Evolutionary conservation across 2,329 filamentous ascomycete genomes (phyloP), one percentile per base, ranked within the genome.

Genomic region (Pseudophaeomoniella oleicola): DNA sequence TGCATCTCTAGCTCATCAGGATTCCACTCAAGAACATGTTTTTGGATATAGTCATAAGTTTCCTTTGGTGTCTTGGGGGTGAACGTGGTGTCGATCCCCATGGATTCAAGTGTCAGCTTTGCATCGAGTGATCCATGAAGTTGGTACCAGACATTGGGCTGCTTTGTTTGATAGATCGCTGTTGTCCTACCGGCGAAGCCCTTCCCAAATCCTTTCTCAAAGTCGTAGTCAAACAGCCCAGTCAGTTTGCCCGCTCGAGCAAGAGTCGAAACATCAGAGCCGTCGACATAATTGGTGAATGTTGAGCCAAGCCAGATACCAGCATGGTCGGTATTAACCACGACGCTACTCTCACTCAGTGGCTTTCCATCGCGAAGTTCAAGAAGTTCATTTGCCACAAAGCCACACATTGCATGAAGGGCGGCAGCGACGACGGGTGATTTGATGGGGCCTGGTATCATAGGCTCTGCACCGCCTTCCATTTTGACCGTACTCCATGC

Each of bases 61-160:
- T 53, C 49, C 0, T 56, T 50, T 6, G 22, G 9, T 6, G 9
- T 27, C 9, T 27, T n/a, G 9, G n/a, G 22, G 22, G 6, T 27
- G 9, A 27, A 27, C 6, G 6, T n/a, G 6, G 9, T 27, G 36
- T 65, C 50, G 35, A 71, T 56, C 3, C 63, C 64, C 31, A 70
- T 60, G n/a, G 61, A 58, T 16, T 52, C 45, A 1, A 71, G 54
- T 0, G 63, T 62, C 2, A 58, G 54, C 2, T 49, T 46, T 0
- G 65, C 59, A 22, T 66, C 48, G 32, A 71, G 52, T 1, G 62
- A 68, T 4, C 67, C 67, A 37, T 71, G 65, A 1, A 72, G 52
- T 9, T 64, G 64, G 45, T 67, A 72, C 61, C 63, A 69, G 1
- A 60, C 56, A 1, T 55, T 52, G 0, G 55, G 49, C 19, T 63